Evolutionary conservation across 371 early-diverging fungal species (phyloP).

Genomic region (Mortierella sp.): DNA sequence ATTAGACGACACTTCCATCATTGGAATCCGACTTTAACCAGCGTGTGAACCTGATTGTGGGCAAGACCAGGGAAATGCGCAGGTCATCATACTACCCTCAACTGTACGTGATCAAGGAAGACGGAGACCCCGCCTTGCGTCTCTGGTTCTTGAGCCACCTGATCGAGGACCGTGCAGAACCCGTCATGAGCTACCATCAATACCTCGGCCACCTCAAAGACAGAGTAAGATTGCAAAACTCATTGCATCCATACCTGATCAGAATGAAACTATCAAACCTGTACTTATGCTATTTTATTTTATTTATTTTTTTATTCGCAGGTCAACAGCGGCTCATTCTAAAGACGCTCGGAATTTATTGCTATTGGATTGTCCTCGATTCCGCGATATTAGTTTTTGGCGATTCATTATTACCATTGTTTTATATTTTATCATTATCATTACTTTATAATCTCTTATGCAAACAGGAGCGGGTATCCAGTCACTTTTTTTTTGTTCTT

Average conservation of each 20-base stretch:
- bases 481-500: not conserved
- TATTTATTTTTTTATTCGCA: constrained; percentile 1
- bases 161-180: constrained; percentile 91
- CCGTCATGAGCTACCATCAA: constrained; percentile 87
- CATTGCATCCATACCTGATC: too few relatives aligned
- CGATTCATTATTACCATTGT: not conserved
- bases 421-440: not conserved
- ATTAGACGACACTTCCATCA: constrained; percentile 64
- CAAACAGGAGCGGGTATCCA: constrained; percentile 6
- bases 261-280: not conserved
- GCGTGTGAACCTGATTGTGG: constrained; percentile 70
- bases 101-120: constrained; percentile 90
- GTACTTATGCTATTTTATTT: not conserved
- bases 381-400: not conserved
- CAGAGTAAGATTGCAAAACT: constrained; percentile 54
- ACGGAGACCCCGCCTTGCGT: constrained; percentile 87
- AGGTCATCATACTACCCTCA: constrained; percentile 73
- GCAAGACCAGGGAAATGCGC: constrained; percentile 70
- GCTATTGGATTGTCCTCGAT: not conserved
- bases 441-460: not conserved
- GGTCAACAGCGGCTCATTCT: constrained; percentile 46
- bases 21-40: constrained; percentile 70
- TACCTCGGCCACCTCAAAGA: constrained; percentile 76
- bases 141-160: constrained; percentile 89
- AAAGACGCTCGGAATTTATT: not conserved